Conservation (phyloP, 306 rosid genomes). For the Cucumis sativus region DNA sequence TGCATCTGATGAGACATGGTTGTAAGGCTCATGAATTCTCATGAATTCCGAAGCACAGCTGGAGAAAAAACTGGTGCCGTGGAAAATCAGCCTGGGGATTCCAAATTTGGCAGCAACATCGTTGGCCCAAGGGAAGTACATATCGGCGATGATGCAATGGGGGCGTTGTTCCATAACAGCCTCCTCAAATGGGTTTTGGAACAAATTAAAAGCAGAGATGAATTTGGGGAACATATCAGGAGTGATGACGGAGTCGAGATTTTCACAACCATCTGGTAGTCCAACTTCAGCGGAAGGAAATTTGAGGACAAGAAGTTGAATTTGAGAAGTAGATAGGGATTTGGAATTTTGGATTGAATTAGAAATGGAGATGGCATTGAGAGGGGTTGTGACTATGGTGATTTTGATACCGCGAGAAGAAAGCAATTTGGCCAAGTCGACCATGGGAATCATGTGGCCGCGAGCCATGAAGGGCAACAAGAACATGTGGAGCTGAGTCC, state of each 20-base stretch:
- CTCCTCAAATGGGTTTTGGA: conserved; percentile 22
- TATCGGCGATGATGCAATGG: conserved; percentile 31
- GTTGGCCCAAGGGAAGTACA: conserved; percentile 28
- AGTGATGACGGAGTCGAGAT: conserved; percentile 1
- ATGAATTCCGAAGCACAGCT: conserved; percentile 13
- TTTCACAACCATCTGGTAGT: conserved; percentile 39
- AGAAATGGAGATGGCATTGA: background rate
- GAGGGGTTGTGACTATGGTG: conserved; percentile 9
- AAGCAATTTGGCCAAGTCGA: conserved; percentile 6
- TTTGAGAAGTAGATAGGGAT: background rate
- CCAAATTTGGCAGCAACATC: conserved; percentile 35
- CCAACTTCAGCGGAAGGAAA: conserved; percentile 29
- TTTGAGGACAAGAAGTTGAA: conserved; percentile 4
- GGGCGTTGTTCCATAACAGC: conserved; percentile 26
- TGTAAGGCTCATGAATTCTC: conserved; percentile 27
- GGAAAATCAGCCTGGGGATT: conserved; percentile 46
- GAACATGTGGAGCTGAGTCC: background rate
- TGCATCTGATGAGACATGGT: conserved; percentile 16
- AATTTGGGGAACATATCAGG: background rate
- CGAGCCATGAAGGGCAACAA: conserved; percentile 10
- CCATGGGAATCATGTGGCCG: conserved; percentile 12
- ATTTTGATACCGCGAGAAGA: background rate
- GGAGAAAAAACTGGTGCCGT: conserved; percentile 35
- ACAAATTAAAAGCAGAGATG: conserved; percentile 14
- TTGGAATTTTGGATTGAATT: background rate